A percentile compares a stretch with the other conserved stretches of the same genome.
Evolutionary conservation across 2,329 filamentous ascomycete species (phyloP).

Genomic region (Huntiella bhutanensis): DNA sequence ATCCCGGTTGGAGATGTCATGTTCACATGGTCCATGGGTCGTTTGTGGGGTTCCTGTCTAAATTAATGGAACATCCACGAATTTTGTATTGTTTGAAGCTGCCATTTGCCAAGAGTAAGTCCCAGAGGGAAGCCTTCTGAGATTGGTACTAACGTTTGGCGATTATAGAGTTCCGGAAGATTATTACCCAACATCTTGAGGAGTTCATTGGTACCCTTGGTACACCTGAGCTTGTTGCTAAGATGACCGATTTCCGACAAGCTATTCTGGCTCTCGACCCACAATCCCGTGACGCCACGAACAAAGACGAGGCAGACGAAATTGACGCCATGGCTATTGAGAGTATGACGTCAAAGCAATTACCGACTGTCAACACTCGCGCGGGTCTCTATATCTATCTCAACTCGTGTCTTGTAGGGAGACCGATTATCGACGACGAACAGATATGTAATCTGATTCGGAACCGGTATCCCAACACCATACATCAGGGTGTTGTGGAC

Average conservation of each 20-base stretch:
- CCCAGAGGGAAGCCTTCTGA: not conserved
- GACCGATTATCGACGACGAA: conserved; percentile 67
- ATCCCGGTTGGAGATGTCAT: conserved; percentile 31
- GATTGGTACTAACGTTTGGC: not conserved
- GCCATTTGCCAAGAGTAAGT: conserved; percentile 20
- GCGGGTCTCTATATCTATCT: conserved; percentile 74
- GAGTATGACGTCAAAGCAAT: conserved; percentile 38
- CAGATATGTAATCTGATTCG: conserved; percentile 63
- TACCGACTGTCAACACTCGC: conserved; percentile 55
- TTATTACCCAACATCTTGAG: conserved; percentile 30
- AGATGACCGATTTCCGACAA: conserved; percentile 38
- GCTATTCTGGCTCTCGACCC: conserved; percentile 33
- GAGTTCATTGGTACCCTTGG: conserved; percentile 39
- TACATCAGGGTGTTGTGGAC: conserved; percentile 60
- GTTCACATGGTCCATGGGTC: conserved; percentile 42
- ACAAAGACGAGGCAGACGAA: conserved; percentile 14
- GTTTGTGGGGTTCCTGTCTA: conserved; percentile 43
- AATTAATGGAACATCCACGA: conserved; percentile 38
- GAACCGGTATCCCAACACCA: conserved; percentile 68
- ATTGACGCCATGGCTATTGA: conserved; percentile 32
- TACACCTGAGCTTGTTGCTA: conserved; percentile 31
- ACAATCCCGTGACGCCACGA: not conserved
- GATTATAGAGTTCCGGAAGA: conserved; percentile 25
- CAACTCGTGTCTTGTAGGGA: conserved; percentile 65
- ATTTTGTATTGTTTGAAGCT: conserved; percentile 35